A percentile compares a stretch with the other conserved stretches of the same genome.
phyloP scores from a whole-genome alignment of 2,329 filamentous ascomycete genomes.

The Chaetomiaceae sp. region DNA sequence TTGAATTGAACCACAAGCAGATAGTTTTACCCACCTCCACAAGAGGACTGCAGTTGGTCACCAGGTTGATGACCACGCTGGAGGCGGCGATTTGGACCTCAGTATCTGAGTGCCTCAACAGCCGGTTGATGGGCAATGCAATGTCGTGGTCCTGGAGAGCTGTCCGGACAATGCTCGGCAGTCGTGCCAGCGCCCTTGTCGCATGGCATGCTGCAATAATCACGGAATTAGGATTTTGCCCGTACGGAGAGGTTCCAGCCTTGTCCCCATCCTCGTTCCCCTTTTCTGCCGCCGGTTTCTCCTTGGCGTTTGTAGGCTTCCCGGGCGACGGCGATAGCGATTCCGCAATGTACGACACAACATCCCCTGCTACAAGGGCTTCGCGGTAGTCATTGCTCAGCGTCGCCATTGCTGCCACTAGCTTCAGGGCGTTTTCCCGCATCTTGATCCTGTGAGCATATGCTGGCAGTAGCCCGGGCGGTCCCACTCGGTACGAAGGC shows the following conservation, averaged over 20 bases:
- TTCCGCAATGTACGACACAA: conserved; percentile 75
- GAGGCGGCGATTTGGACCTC: conserved; percentile 85
- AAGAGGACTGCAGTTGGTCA: conserved; percentile 87
- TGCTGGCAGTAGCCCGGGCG: conserved; percentile 54
- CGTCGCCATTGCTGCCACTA: conserved; percentile 74
- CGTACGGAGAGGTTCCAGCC: conserved; percentile 41
- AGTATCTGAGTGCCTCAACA: conserved; percentile 69
- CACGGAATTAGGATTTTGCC: conserved; percentile 69
- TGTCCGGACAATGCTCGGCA: conserved; percentile 77
- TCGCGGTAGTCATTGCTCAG: conserved; percentile 83
- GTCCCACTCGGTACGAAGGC: conserved; percentile 50
- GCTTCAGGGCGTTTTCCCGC: conserved; percentile 70
- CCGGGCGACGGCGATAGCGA: conserved; percentile 60
- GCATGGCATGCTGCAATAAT: conserved; percentile 81
- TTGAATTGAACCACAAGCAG: background rate
- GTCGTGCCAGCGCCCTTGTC: conserved; percentile 75
- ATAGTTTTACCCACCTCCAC: conserved; percentile 59
- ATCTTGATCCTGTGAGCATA: conserved; percentile 68
- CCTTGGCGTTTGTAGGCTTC: conserved; percentile 43
- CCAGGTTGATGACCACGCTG: conserved; percentile 76
- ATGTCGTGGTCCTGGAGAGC: conserved; percentile 82
- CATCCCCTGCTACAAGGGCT: conserved; percentile 73
- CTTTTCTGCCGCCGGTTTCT: conserved; percentile 35
- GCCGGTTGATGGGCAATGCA: conserved; percentile 67
- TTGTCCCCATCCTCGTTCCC: conserved; percentile 24